A percentile compares a stretch with the other conserved stretches of the same genome.
These are phyloP conservation scores for Byssoonygena ceratinophila DNA, from an alignment of 2,329 filamentous ascomycete genomes.

Conservation along the genomic window DNA sequence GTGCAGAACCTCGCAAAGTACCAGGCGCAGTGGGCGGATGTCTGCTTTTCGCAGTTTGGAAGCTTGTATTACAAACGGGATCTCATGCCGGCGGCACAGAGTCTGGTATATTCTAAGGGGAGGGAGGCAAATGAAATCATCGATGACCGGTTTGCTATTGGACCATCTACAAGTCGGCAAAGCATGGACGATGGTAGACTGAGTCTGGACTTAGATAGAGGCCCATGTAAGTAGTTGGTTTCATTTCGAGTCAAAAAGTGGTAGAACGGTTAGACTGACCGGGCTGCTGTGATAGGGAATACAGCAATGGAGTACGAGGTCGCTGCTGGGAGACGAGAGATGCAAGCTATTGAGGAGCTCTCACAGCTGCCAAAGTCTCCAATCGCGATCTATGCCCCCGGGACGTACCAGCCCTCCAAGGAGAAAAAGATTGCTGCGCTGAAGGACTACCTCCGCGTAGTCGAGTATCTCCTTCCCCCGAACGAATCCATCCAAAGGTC, in stretches of 20 bases:
- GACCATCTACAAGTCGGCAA: conserved; percentile 22
- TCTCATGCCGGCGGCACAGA: background rate
- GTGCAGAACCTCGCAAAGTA: conserved; percentile 22
- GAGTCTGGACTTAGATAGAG: background rate
- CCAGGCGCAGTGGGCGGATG: conserved; percentile 25
- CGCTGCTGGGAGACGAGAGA: background rate
- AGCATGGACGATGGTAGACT: conserved; percentile 19
- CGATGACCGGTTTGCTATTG: conserved; percentile 20
- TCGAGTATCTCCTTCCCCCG: conserved; percentile 1
- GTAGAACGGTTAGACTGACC: too few species aligned
- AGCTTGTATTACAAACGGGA: conserved; percentile 21
- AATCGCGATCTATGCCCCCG: conserved; percentile 28
- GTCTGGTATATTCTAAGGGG: background rate
- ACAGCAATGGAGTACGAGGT: background rate
- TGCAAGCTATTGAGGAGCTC: background rate
- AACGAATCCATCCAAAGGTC: conserved; percentile 16
- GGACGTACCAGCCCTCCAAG: conserved; percentile 27
- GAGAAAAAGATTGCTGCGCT: background rate
- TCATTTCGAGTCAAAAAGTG: too few species aligned
- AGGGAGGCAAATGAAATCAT: background rate
- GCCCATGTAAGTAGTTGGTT: conserved; percentile 1
- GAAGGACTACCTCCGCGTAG: background rate
- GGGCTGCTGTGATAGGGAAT: too few species aligned
- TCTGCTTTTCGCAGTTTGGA: conserved; percentile 22
- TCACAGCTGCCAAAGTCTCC: conserved; percentile 23